Base-by-base conservation (phyloP, 2,329 filamentous ascomycete genomes). In the Fusarium goolgardi region DNA sequence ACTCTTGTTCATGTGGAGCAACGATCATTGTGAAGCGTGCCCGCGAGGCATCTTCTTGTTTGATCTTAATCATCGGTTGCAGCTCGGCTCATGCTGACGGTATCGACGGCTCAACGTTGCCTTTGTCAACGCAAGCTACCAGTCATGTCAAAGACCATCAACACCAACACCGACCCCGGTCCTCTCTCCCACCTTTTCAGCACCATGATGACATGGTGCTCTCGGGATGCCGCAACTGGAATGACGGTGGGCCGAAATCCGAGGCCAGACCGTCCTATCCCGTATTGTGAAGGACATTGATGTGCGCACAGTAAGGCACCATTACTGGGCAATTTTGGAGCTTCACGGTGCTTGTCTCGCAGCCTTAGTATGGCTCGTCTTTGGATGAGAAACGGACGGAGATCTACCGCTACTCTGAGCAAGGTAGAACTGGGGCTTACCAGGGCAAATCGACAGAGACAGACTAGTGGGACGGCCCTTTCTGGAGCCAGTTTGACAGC, bases 141-240 rank as follows among this genome's bases (percentile, higher is more conserved):
- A 51, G 43, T 43, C 56, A 66, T 43, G 35, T 44, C 55, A 27
- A 64, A 41, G 37, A 43, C 47, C 32, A 31, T 39, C 45, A 55
- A 49, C 37, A 47, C 44, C 63, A 55, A 20, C 32, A 56, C 32
- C 40, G 31, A 46, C 37, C 63, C 62, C 21, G 25, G 46, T 65
- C 47, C 46, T 61, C 47, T 31, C 35, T 46, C 51, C 59, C 47
- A 60, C 64, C 55, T 56, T 63, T 45, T 60, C 51, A 65, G 41
- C 40, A 52, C 57, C 49, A 66, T 69, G 65, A 69, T 66, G 65
- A 54, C 67, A 72, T 66, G 65, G 66, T 54, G 61, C 44, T 69
- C 70, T 70, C 70, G 71, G 71, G 66, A 70, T 73, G 54, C 65
- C 68, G 58, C 71, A 73, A 74, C 71, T 73, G 71, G 71, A 74